Conservation (phyloP, 2,329 filamentous ascomycete species). For the Botrytis elliptica region DNA sequence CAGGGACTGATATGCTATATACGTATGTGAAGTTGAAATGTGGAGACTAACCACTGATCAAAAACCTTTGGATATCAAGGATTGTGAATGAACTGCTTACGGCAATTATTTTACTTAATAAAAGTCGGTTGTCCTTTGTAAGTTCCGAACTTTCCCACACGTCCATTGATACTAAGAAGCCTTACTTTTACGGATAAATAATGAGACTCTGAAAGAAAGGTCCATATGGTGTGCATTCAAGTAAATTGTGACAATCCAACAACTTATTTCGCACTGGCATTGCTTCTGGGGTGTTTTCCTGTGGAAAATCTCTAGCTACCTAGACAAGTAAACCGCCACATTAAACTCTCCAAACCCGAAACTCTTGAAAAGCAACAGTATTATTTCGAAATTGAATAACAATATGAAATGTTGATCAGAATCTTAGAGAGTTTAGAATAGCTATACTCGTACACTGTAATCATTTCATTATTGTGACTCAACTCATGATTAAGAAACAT, state of each 20-base stretch:
- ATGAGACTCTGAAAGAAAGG: background rate
- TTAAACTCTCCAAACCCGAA: background rate
- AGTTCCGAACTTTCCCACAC: background rate
- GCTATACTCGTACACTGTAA: background rate
- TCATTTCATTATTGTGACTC: background rate
- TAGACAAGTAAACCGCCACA: background rate
- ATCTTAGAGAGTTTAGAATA: background rate
- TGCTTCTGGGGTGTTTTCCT: background rate
- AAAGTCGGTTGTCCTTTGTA: background rate
- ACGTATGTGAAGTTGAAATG: background rate
- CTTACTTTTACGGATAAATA: background rate
- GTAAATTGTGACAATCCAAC: background rate
- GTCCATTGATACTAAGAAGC: background rate
- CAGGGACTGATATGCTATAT: background rate
- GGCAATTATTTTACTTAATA: background rate
- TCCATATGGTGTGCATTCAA: background rate
- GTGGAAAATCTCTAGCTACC: background rate
- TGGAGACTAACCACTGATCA: background rate
- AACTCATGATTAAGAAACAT: background rate
- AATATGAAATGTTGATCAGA: background rate
- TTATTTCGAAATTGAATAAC: background rate
- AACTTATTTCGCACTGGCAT: background rate
- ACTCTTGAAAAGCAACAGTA: background rate
- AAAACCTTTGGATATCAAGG: background rate
- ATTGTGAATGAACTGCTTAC: too few species aligned